Evolutionary conservation across 495 filamentous ascomycete species (phyloP).

Genomic region (Penicillium paradoxum): DNA sequence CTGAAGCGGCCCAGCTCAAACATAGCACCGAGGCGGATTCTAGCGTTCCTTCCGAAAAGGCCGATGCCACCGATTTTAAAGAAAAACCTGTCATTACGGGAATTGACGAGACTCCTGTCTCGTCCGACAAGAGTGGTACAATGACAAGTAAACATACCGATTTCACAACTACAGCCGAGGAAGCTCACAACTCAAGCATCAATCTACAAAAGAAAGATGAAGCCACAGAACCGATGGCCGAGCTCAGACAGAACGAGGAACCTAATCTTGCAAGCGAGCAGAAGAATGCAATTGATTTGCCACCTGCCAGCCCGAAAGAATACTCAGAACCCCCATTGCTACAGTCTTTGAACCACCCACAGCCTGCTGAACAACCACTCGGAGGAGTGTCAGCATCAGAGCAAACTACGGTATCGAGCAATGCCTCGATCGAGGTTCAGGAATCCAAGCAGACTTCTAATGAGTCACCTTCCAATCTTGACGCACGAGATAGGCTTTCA

Average conservation of each 20-base stretch:
- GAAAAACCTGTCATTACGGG: neutral
- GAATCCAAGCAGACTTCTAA: neutral
- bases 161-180: neutral
- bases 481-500: neutral
- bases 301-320: constrained; percentile 7
- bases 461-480: neutral
- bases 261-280: neutral
- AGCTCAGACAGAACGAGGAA: neutral
- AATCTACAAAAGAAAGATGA: neutral
- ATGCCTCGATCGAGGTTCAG: neutral
- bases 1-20: constrained; percentile 6
- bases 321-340: constrained; percentile 1
- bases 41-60: neutral
- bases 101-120: neutral
- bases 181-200: neutral
- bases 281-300: neutral
- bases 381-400: neutral
- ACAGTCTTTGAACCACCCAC: constrained; percentile 1
- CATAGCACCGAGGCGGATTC: too few relatives aligned
- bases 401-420: neutral
- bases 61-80: neutral
- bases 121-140: neutral
- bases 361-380: neutral
- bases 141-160: neutral
- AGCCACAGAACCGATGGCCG: neutral